Base-by-base conservation (phyloP, 1,139 yeast genomes). In the Petasospora fabianii region DNA sequence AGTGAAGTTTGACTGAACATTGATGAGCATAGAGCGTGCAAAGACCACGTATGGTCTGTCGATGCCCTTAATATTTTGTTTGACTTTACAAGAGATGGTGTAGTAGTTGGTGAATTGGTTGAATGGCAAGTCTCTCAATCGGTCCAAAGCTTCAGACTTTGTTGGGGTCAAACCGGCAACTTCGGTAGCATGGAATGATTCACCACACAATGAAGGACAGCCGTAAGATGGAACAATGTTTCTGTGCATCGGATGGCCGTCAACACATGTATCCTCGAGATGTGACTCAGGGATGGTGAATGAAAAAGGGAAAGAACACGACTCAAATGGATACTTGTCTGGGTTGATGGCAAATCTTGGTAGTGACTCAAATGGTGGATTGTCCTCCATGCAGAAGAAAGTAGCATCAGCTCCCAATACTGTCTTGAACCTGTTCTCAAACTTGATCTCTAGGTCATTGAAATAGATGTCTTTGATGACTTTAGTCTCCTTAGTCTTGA, bases 361-460 rank as follows among this genome's bases (percentile, higher is more conserved):
- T 4, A 39, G 27, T 2, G n/a, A 27, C 3, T 28, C 34, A 19
- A 35, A 3, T 6, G 24, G 6, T 4, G 53, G 53, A n/a, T 30
- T 39, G 34, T 46, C 34, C 8, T 42, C 43, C 53, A 49, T 48
- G 8, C 43, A 24, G 41, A 49, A 49, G 42, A 36, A 46, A 8
- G 20, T 7, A 3, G 34, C 37, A 27, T 33, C 41, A 9, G 6
- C 19, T 3, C 39, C 36, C 11, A 35, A 30, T 4, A 42, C 32
- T 1, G 46, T 42, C 14, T 38, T 32, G 32, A 44, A 35, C 20
- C 37, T 37, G 34, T 44, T 48, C 32, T 47, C 43, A 24, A 50
- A 42, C 17, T 26, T 40, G 39, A 50, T 44, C 36, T 48, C 51
- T 9, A 50, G 32, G 28, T 41, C 46, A 24, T 48, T 48, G 47